Conservation (phyloP, 257 asterid genomes). For the Phtheirospermum japonicum region DNA sequence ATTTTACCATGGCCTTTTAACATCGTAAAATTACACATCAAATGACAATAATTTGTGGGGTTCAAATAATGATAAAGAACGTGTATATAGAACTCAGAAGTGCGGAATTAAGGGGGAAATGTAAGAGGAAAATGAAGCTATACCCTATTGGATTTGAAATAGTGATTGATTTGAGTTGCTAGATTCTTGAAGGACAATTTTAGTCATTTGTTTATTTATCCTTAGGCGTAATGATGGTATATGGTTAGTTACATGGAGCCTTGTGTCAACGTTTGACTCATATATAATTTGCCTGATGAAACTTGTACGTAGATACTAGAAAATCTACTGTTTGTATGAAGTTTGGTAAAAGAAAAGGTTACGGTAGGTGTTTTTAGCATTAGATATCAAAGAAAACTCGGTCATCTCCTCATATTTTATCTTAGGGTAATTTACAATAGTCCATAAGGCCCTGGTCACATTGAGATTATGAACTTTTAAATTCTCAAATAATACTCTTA, state of each 20-base stretch:
- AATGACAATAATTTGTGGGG: not conserved
- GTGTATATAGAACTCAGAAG: too few species aligned
- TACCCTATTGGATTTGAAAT: not conserved
- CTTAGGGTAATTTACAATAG: too few species aligned
- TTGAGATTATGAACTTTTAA: too few species aligned
- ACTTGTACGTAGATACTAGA: not conserved
- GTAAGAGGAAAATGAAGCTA: too few species aligned
- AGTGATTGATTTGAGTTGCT: slow-evolving; percentile 6
- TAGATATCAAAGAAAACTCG: too few species aligned
- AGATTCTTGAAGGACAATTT: not conserved
- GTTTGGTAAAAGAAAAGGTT: not conserved
- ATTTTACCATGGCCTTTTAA: slow-evolving; percentile 6
- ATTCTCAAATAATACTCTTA: too few species aligned
- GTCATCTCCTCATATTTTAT: too few species aligned
- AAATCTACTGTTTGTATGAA: slow-evolving; percentile 22
- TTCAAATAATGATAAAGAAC: not conserved
- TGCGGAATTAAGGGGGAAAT: too few species aligned
- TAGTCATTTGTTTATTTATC: too few species aligned
- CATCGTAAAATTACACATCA: not conserved
- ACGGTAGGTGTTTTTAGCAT: too few species aligned
- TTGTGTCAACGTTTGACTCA: slow-evolving; percentile 33
- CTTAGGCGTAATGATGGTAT: too few species aligned
- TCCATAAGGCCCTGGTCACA: too few species aligned
- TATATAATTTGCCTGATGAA: not conserved
- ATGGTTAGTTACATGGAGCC: slow-evolving; percentile 35